phyloP scores from a whole-genome alignment of 83 land plant species.

The Picea abies region DNA sequence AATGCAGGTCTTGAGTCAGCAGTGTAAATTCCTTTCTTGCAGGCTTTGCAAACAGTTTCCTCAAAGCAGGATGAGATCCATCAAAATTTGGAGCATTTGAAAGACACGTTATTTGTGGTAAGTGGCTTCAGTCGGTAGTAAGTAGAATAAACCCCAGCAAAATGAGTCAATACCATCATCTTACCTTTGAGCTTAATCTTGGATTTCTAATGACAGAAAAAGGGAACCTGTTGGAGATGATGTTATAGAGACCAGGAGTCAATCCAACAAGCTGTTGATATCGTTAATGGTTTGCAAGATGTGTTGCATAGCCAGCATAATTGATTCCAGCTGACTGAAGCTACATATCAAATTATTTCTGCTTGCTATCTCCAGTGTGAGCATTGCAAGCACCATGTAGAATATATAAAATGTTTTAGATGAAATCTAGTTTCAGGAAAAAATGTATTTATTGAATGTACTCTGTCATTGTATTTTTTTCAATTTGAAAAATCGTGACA shows the following conservation, averaged over 20 bases:
- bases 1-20: not conserved
- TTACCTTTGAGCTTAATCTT: not conserved
- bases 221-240: not conserved
- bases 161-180: not conserved
- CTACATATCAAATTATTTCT: conserved; percentile 6
- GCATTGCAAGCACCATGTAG: conserved; percentile 14
- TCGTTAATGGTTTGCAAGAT: not conserved
- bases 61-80: conserved; percentile 6
- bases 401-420: not conserved
- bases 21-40: not conserved
- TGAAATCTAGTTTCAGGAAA: too few species aligned
- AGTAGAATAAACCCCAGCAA: not conserved
- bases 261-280: not conserved
- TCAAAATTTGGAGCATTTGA: not conserved
- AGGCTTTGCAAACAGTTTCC: not conserved
- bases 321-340: not conserved
- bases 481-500: too few species aligned
- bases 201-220: conserved; percentile 9
- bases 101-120: not conserved
- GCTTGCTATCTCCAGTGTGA: not conserved
- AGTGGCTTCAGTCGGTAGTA: not conserved
- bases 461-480: too few species aligned
- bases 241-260: not conserved
- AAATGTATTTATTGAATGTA: too few species aligned
- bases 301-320: not conserved